Percentiles rank a stretch among this genome's conserved stretches.
Conservation (phyloP, 768 basidiomycete species). For the Melanogaster broomeanus region DNA sequence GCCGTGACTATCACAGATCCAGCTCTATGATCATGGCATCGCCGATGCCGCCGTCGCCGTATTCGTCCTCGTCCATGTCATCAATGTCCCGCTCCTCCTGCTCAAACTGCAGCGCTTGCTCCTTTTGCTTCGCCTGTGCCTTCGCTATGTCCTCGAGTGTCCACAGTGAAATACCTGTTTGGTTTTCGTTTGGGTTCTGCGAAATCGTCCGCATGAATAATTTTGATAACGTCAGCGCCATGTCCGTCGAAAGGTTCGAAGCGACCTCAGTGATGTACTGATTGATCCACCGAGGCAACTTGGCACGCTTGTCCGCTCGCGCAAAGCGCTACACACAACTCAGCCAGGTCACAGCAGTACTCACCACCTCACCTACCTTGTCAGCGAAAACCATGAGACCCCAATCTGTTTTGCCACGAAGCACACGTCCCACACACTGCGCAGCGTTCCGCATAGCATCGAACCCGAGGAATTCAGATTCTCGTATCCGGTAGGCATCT, state of each 20-base stretch:
- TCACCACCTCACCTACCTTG: slow-evolving; percentile 59
- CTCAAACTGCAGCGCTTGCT: slow-evolving; percentile 53
- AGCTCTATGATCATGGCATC: slow-evolving; percentile 63
- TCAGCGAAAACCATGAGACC: slow-evolving; percentile 99
- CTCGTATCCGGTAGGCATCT: slow-evolving; percentile 97
- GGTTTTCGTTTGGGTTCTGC: slow-evolving; percentile 95
- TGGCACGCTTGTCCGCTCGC: slow-evolving; percentile 89
- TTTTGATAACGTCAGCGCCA: slow-evolving; percentile 93
- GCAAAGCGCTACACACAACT: slow-evolving; percentile 73
- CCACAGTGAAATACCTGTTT: slow-evolving; percentile 94
- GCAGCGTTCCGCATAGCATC: slow-evolving; percentile 99
- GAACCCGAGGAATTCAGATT: slow-evolving; percentile 98
- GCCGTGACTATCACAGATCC: slow-evolving; percentile 35
- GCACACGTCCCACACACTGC: slow-evolving; percentile 96
- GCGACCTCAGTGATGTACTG: slow-evolving; percentile 99
- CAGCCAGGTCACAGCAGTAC: not conserved
- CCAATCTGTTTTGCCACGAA: slow-evolving; percentile 99
- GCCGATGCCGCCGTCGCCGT: slow-evolving; percentile 64
- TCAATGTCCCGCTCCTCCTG: slow-evolving; percentile 27
- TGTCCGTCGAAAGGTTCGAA: slow-evolving; percentile 96
- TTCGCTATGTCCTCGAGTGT: slow-evolving; percentile 89
- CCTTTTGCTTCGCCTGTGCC: slow-evolving; percentile 80
- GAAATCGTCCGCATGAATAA: slow-evolving; percentile 98
- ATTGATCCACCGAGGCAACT: slow-evolving; percentile 98
- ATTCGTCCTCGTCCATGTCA: slow-evolving; percentile 55